Evolutionary conservation across 768 basidiomycete species (phyloP), one percentile per base, ranked within the genome.

Genomic region (Favolaschia claudopus): DNA sequence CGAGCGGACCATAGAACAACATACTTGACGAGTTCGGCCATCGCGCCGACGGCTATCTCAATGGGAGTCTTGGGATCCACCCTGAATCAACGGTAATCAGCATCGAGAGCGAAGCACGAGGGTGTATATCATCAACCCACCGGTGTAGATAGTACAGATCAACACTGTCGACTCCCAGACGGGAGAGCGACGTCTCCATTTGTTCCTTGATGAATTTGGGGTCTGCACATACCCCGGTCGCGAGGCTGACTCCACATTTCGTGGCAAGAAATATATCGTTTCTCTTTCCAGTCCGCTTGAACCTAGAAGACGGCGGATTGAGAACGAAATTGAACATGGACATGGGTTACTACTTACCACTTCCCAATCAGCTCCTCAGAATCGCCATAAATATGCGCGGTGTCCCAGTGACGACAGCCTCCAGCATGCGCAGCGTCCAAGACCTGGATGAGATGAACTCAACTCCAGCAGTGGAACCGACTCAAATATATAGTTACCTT

Each of bases 191-290:
- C 43, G 40, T 69, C 14, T 76, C 70, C 38, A 75, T 55, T 1
- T 72, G 70, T 50, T 73, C 62, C 17, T 69, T 72, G 24, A 77
- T 72, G 54, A 79, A 76, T 32, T 76, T 65, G 0, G 79, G 72
- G n/a, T 77, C 74, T 24, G 77, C 79, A 24, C 74, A 68, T 10
- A 63, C n/a, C n/a, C n/a, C 45, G 2, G 55, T 61, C 22, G 53
- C 28, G 7, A 61, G 14, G 20, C 74, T 66, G 5, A 71, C 64
- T 14, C 82, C 82, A 42, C 82, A 83, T 68, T 86, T 86, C 25
- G 83, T 84, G 5, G 82, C 83, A 12, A 86, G 75, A 71, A 85
- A 86, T 19, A 85, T 83, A 14, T 82, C 72, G 49, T 63, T 65
- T 15, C 81, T 72, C 61, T 82, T 82, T 6, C 81, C 82, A 5